A percentile compares a stretch with the other conserved stretches of the same genome.
These are phyloP conservation scores for Protomyces pachydermus DNA, from an alignment of 1,139 yeast species.

Conservation along the genomic window DNA sequence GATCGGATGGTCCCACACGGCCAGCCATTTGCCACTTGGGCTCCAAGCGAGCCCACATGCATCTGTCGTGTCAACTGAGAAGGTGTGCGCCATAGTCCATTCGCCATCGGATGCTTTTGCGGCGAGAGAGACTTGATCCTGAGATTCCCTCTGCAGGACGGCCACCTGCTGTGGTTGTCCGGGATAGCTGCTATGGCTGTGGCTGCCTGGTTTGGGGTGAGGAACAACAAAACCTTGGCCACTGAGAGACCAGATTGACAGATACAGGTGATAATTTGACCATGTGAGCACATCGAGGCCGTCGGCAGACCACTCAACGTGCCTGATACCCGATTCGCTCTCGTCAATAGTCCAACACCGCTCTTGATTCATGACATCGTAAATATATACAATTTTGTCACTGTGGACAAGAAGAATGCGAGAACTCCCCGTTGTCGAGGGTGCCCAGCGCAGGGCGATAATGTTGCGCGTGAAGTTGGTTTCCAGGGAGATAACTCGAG, in stretches of 20 bases:
- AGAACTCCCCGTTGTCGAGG: slow-evolving; percentile 16
- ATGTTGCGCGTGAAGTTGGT: slow-evolving; percentile 13
- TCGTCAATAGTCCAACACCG: slow-evolving; percentile 25
- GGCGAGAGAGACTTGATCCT: slow-evolving; percentile 30
- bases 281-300: slow-evolving; percentile 31
- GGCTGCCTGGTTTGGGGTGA: slow-evolving; percentile 3
- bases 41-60: slow-evolving; percentile 33
- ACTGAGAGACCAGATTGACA: slow-evolving; percentile 29
- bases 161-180: slow-evolving; percentile 27
- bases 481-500: slow-evolving; percentile 22
- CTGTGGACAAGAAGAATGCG: slow-evolving; percentile 31
- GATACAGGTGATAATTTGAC: slow-evolving; percentile 30
- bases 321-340: slow-evolving; percentile 28
- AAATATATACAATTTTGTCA: slow-evolving; percentile 28
- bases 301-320: slow-evolving; percentile 32
- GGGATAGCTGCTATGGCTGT: slow-evolving; percentile 31
- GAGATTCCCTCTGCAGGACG: slow-evolving; percentile 31
- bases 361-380: slow-evolving; percentile 29
- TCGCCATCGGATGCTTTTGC: slow-evolving; percentile 12
- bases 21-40: slow-evolving; percentile 34
- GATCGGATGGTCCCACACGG: slow-evolving; percentile 31
- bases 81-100: slow-evolving; percentile 16
- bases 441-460: slow-evolving; percentile 7
- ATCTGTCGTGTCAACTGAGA: slow-evolving; percentile 29
- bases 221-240: slow-evolving; percentile 13